A percentile compares a stretch with the other conserved stretches of the same genome.
These are phyloP conservation scores for Naegleria gruberi DNA, from an alignment of 208 protist genomes.

Conservation along the genomic window DNA sequence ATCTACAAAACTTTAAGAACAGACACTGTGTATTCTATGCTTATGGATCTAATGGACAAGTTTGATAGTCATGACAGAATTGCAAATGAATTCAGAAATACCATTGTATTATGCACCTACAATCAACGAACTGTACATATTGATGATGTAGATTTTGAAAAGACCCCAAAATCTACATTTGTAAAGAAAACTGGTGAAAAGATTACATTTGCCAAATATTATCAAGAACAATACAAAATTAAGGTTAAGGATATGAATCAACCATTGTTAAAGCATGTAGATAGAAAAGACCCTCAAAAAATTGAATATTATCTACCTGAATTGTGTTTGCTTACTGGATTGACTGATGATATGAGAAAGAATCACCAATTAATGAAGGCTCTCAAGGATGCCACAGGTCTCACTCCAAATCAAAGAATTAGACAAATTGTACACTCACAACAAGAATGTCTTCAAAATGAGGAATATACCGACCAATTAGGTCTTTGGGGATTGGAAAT, in stretches of 20 bases:
- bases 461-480: background rate
- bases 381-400: background rate
- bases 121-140: background rate
- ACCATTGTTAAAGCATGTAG: background rate
- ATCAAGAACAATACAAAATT: background rate
- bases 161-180: background rate
- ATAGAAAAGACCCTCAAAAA: background rate
- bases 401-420: background rate
- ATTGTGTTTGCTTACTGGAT: background rate
- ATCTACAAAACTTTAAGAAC: background rate
- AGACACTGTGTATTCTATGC: background rate
- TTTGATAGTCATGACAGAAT: background rate
- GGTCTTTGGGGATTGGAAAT: background rate
- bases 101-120: background rate
- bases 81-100: background rate
- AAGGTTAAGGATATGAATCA: background rate
- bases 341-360: slow-evolving; percentile 5
- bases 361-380: background rate
- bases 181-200: background rate
- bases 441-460: background rate
- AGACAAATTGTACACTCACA: background rate
- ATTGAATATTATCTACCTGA: slow-evolving; percentile 14
- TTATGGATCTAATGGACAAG: background rate
- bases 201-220: background rate
- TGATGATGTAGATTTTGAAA: background rate